A percentile compares a stretch with the other conserved stretches of the same genome.
phyloP scores from a whole-genome alignment of 768 basidiomycete genomes.

The Rhodotorula sphaerocarpa region DNA sequence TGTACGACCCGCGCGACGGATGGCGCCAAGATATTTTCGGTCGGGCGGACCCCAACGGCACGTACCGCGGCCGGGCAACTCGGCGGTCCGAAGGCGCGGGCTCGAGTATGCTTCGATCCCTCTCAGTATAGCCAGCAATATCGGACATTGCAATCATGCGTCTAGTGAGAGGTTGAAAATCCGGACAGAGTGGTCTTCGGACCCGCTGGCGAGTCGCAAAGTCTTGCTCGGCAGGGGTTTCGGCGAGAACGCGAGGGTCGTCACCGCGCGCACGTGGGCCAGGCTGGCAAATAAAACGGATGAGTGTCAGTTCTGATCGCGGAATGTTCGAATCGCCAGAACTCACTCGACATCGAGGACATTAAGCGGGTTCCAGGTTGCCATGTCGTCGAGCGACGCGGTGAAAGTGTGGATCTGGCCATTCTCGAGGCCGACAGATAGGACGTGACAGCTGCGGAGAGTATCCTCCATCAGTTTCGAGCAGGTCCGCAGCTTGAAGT shows the following conservation, averaged over 20 bases:
- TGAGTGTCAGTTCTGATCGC: neutral
- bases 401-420: conserved; percentile 65
- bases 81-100: neutral
- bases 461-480: too few relatives aligned
- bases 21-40: conserved; percentile 10
- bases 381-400: conserved; percentile 40
- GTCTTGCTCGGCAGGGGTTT: conserved; percentile 12
- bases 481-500: too few relatives aligned
- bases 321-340: neutral
- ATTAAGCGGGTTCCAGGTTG: conserved; percentile 50
- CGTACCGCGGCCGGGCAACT: neutral
- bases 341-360: conserved; percentile 54
- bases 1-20: conserved; percentile 27
- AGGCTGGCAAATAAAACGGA: conserved; percentile 47
- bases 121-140: neutral
- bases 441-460: conserved; percentile 47
- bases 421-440: conserved; percentile 78
- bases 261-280: conserved; percentile 69
- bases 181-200: conserved; percentile 85
- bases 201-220: conserved; percentile 69
- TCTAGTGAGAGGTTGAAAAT: conserved; percentile 53
- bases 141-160: neutral
- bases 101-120: neutral
- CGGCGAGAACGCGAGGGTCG: conserved; percentile 72
- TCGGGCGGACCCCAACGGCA: neutral